These are phyloP conservation scores for Malassezia vespertilionis DNA, from an alignment of 1,284 basidiomycete species.

Conservation along the genomic window DNA sequence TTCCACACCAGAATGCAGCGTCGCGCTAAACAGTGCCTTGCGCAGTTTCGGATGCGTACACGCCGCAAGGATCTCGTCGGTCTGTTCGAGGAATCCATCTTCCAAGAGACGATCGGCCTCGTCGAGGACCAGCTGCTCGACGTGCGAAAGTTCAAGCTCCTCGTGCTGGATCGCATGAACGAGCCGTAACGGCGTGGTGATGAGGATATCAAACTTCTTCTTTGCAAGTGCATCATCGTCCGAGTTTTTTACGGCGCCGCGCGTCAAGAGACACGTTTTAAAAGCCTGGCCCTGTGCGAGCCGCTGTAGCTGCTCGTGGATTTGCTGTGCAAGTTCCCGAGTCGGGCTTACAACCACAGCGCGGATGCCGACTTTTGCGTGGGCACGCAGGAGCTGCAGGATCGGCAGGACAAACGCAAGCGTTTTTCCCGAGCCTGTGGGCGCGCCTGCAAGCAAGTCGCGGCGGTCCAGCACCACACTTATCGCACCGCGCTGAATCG, in stretches of 20 bases:
- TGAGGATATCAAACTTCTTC: conserved; percentile 35
- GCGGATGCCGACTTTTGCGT: conserved; percentile 23
- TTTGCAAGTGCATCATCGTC: too few relatives aligned
- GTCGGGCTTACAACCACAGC: conserved; percentile 43
- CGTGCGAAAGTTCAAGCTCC: conserved; percentile 32
- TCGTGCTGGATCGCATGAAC: conserved; percentile 39
- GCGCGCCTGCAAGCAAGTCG: conserved; percentile 39
- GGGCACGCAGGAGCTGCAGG: conserved; percentile 28
- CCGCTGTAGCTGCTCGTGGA: conserved; percentile 35
- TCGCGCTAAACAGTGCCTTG: conserved; percentile 87
- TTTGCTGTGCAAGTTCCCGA: conserved; percentile 41
- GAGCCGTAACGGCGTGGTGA: conserved; percentile 41
- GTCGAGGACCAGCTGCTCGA: conserved; percentile 35
- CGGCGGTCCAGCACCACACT: conserved; percentile 42
- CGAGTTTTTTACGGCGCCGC: conserved; percentile 16
- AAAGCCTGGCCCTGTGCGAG: conserved; percentile 24
- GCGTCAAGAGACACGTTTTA: conserved; percentile 34
- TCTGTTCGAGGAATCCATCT: conserved; percentile 71
- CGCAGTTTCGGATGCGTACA: conserved; percentile 64
- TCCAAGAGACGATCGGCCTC: conserved; percentile 59
- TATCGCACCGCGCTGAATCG: conserved; percentile 47
- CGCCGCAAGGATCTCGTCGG: conserved; percentile 74
- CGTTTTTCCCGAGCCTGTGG: conserved; percentile 44
- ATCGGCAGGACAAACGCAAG: conserved; percentile 41
- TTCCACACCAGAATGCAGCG: conserved; percentile 77